These are phyloP conservation scores for Rhizopus stolonifer DNA, from an alignment of 371 early-diverging fungal species.

Conservation along the genomic window DNA sequence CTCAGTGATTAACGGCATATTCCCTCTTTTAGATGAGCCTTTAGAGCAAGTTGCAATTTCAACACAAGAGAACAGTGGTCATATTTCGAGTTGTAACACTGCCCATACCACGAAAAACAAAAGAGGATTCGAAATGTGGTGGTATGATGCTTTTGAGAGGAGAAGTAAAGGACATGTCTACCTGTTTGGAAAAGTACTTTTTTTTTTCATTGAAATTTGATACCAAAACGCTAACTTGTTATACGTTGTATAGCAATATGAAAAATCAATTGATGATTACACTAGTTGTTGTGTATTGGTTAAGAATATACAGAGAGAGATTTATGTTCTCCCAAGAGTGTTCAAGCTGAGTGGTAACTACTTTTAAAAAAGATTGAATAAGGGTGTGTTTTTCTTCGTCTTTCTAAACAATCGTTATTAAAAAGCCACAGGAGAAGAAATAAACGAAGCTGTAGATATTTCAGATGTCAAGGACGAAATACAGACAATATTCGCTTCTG, in stretches of 20 bases:
- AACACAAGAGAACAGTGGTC: background rate
- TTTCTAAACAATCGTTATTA: background rate
- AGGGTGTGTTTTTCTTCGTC: too few species aligned
- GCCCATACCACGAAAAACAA: background rate
- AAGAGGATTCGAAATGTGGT: constrained; percentile 62
- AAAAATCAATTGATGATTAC: background rate
- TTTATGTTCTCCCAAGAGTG: constrained; percentile 83
- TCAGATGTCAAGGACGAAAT: constrained; percentile 77
- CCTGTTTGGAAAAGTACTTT: constrained; percentile 79
- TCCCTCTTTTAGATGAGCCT: background rate
- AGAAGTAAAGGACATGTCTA: constrained; percentile 70
- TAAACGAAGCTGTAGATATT: constrained; percentile 59
- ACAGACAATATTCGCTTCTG: constrained; percentile 48
- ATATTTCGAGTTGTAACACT: background rate
- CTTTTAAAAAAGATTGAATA: background rate
- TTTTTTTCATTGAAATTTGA: background rate
- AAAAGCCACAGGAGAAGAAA: constrained; percentile 49
- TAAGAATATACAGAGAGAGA: constrained; percentile 74
- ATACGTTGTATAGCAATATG: background rate
- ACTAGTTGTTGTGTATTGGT: constrained; percentile 84
- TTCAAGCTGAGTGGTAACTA: constrained; percentile 48
- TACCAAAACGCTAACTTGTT: constrained; percentile 32
- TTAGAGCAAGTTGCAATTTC: too few species aligned
- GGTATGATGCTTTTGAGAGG: constrained; percentile 90
- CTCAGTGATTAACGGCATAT: background rate